A percentile compares a stretch with the other conserved stretches of the same genome.
Conservation (phyloP, 371 early-diverging fungal species). For the Capillidium heterosporum region DNA sequence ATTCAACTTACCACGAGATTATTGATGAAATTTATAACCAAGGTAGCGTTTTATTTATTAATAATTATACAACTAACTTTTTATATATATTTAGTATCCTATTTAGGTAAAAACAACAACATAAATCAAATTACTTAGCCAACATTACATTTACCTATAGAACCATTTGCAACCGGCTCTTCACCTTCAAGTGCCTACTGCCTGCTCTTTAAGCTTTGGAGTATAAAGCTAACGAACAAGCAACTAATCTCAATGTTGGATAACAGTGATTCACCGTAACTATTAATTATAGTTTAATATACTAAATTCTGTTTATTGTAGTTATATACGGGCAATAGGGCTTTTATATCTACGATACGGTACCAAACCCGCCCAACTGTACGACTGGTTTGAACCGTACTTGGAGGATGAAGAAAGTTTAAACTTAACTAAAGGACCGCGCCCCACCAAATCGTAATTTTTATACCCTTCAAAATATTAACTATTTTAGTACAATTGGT, state of each 20-base stretch:
- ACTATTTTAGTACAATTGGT: slow-evolving; percentile 41
- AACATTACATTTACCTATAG: slow-evolving; percentile 16
- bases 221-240: slow-evolving; percentile 48
- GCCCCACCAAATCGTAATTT: slow-evolving; percentile 38
- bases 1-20: slow-evolving; percentile 64
- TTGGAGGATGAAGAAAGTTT: slow-evolving; percentile 65
- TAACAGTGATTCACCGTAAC: slow-evolving; percentile 62
- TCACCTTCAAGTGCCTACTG: slow-evolving; percentile 72
- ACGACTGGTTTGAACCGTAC: slow-evolving; percentile 69
- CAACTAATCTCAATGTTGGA: slow-evolving; percentile 61
- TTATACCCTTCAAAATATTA: neutral
- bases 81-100: neutral
- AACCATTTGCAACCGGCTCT: slow-evolving; percentile 68
- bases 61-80: neutral
- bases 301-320: slow-evolving; percentile 11
- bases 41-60: slow-evolving; percentile 11
- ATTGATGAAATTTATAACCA: slow-evolving; percentile 62
- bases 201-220: slow-evolving; percentile 73
- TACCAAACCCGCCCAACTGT: slow-evolving; percentile 53
- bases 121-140: neutral
- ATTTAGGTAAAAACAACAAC: slow-evolving; percentile 6
- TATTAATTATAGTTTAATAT: neutral
- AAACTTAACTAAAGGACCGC: slow-evolving; percentile 35
- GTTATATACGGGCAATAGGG: slow-evolving; percentile 63
- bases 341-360: slow-evolving; percentile 74